Evolutionary conservation across 148 eudicot species (phyloP).

Genomic region (Diospyros kaki): DNA sequence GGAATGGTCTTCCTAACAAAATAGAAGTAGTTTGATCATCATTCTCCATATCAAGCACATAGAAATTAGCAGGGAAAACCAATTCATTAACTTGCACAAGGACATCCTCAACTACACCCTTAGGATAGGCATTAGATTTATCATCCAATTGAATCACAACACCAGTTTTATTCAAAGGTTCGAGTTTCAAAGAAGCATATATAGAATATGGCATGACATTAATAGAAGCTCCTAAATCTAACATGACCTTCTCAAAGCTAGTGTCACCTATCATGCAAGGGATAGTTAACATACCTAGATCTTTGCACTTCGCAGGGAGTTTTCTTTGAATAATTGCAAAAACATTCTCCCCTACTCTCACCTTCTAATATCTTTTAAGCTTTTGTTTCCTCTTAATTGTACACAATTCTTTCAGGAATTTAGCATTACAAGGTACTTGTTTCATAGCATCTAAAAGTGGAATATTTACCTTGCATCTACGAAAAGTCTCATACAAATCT

Average conservation of each 20-base stretch:
- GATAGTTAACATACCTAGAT: neutral
- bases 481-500: slow-evolving; percentile 6
- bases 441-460: slow-evolving; percentile 1
- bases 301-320: neutral
- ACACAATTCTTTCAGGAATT: neutral
- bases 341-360: slow-evolving; percentile 9
- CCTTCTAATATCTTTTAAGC: neutral
- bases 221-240: slow-evolving; percentile 19
- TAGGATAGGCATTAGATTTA: slow-evolving; percentile 15
- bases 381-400: neutral
- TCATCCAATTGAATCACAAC: slow-evolving; percentile 19
- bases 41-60: slow-evolving; percentile 5
- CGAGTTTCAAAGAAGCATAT: neutral
- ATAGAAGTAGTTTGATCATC: neutral
- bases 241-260: neutral
- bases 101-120: slow-evolving; percentile 17
- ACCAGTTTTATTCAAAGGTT: slow-evolving; percentile 1
- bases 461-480: neutral
- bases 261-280: neutral
- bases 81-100: slow-evolving; percentile 10
- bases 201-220: slow-evolving; percentile 11
- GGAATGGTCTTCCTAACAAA: neutral
- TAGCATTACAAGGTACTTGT: slow-evolving; percentile 5
- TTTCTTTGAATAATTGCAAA: slow-evolving; percentile 5
- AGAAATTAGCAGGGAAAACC: slow-evolving; percentile 14